Percentiles rank a stretch among this genome's conserved stretches.
phyloP scores from a whole-genome alignment of 371 early-diverging fungal species.

The Apophysomyces elegans region DNA sequence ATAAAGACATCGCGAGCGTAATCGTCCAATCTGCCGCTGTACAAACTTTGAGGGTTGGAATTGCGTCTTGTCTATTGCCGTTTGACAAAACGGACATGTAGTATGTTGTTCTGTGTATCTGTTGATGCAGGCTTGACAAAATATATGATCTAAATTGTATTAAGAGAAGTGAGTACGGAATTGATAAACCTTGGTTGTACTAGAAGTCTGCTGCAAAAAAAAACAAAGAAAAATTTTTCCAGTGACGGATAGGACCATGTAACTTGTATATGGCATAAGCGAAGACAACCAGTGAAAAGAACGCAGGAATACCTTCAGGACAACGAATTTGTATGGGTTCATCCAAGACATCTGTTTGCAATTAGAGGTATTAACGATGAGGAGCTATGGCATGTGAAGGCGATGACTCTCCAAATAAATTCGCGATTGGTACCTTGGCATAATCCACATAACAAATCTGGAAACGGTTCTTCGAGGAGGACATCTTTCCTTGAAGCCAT shows the following conservation, averaged over 20 bases:
- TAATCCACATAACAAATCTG: slow-evolving; percentile 51
- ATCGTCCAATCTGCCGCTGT: slow-evolving; percentile 45
- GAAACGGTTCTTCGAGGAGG: slow-evolving; percentile 44
- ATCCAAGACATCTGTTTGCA: slow-evolving; percentile 44
- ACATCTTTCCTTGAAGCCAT: slow-evolving; percentile 34
- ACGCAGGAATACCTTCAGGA: slow-evolving; percentile 46
- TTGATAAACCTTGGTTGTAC: not conserved
- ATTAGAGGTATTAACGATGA: not conserved
- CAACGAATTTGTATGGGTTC: slow-evolving; percentile 58
- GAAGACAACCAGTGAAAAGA: not conserved
- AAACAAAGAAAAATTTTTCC: not conserved
- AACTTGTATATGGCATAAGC: not conserved
- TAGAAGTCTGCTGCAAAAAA: not conserved
- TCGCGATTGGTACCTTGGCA: slow-evolving; percentile 38
- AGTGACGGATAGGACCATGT: not conserved
- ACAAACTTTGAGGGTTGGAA: slow-evolving; percentile 55
- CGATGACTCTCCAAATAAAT: not conserved
- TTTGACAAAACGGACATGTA: slow-evolving; percentile 33
- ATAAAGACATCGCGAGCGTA: slow-evolving; percentile 42
- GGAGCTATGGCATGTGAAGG: not conserved
- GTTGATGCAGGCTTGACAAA: slow-evolving; percentile 46
- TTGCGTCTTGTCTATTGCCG: slow-evolving; percentile 26
- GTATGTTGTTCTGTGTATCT: slow-evolving; percentile 35
- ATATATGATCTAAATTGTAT: slow-evolving; percentile 48
- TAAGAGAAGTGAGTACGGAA: not conserved